Conservation (phyloP, 2,329 filamentous ascomycete genomes). For the Botrytis pseudocinerea region DNA sequence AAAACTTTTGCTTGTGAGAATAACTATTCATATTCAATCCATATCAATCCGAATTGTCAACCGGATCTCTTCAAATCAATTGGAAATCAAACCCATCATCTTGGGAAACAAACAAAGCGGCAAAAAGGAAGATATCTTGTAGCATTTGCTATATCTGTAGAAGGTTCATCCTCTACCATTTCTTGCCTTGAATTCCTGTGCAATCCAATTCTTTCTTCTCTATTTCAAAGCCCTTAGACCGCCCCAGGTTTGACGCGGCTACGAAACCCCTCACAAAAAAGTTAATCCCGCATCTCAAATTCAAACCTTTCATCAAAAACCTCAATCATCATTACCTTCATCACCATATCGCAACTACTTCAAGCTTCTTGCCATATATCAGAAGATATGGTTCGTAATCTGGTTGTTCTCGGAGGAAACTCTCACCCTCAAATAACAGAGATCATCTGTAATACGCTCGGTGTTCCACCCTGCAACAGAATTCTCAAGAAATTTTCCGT, state of each 20-base stretch:
- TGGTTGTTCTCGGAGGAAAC: constrained; percentile 89
- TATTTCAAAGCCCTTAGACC: constrained; percentile 13
- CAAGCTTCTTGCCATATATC: background rate
- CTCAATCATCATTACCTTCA: constrained; percentile 5
- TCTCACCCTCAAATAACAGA: constrained; percentile 88
- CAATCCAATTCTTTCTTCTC: constrained; percentile 6
- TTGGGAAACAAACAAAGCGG: background rate
- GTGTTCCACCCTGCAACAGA: constrained; percentile 80
- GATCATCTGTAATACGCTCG: constrained; percentile 83
- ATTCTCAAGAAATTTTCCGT: constrained; percentile 90
- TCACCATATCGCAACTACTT: constrained; percentile 9
- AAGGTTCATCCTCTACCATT: background rate
- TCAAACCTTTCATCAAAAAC: constrained; percentile 9
- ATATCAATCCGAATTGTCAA: background rate
- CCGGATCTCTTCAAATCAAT: background rate
- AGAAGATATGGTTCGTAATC: constrained; percentile 82
- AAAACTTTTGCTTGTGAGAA: constrained; percentile 9
- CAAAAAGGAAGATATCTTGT: background rate
- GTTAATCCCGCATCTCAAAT: constrained; percentile 31
- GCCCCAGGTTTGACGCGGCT: constrained; percentile 14
- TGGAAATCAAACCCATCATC: background rate
- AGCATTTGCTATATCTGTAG: background rate
- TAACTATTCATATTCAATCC: background rate
- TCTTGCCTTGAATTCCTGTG: background rate
- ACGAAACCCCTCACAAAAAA: constrained; percentile 3